Percentiles rank a stretch among this genome's conserved stretches.
These are phyloP conservation scores for Periconia macrospinosa DNA, from an alignment of 2,329 filamentous ascomycete species.

Conservation along the genomic window DNA sequence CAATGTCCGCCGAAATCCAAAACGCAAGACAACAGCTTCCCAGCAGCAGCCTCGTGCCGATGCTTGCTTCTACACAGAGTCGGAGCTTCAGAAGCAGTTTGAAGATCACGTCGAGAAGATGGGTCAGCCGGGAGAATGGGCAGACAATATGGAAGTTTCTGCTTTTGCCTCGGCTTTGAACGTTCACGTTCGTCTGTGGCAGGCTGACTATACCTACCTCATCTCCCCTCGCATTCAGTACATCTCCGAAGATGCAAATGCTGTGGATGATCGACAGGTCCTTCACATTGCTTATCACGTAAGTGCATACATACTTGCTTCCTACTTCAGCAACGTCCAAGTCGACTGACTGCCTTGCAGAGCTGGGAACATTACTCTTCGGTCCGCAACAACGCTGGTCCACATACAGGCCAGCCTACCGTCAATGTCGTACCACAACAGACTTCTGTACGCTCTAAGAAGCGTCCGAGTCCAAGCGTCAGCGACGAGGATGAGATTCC, in stretches of 20 bases:
- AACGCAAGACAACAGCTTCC: conserved; percentile 58
- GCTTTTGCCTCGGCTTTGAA: conserved; percentile 66
- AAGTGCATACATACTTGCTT: conserved; percentile 46
- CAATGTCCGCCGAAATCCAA: conserved; percentile 57
- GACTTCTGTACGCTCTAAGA: conserved; percentile 45
- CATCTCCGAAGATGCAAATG: conserved; percentile 30
- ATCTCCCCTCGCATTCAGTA: conserved; percentile 47
- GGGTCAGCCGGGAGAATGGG: conserved; percentile 63
- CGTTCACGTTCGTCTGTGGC: conserved; percentile 65
- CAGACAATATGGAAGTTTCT: conserved; percentile 68
- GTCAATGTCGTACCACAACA: conserved; percentile 41
- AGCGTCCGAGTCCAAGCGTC: conserved; percentile 55
- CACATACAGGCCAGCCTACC: conserved; percentile 58
- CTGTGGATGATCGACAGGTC: conserved; percentile 36
- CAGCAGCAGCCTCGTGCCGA: conserved; percentile 47
- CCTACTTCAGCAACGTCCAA: neutral
- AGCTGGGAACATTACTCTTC: conserved; percentile 69
- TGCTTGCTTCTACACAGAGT: conserved; percentile 52
- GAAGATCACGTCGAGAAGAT: conserved; percentile 61
- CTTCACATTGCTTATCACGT: conserved; percentile 67
- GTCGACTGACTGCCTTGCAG: conserved; percentile 41
- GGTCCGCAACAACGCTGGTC: conserved; percentile 62
- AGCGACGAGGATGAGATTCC: conserved; percentile 53
- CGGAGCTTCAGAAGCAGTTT: conserved; percentile 57
- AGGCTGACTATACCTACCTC: conserved; percentile 55